Evolutionary conservation across 768 basidiomycete species (phyloP), one percentile per base, ranked within the genome.

Genomic region (Cyclocybe aegerita): DNA sequence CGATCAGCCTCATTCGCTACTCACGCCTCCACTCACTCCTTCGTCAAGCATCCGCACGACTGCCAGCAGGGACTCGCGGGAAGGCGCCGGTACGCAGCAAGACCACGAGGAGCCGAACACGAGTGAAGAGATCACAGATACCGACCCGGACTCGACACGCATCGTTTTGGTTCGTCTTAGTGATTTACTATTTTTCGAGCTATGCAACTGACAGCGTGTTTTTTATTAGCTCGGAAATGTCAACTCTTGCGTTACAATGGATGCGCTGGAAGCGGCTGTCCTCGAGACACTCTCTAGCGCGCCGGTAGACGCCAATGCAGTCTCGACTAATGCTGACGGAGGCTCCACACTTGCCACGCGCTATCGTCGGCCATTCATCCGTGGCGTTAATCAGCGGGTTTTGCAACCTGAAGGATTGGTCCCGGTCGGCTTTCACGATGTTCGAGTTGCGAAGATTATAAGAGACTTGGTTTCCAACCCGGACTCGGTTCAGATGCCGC

Each of bases 1-100:
- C 43, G 70, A 75, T 31, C 61, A 65, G 35, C 60, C 65, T 1
- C 63, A 68, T 52, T 56, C 67, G 16, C 70, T 83, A 38, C 71
- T 86, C 46, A 88, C 86, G 0, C 86, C 86, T 32, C 87, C 86
- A 9, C 75, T 88, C 39, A 88, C 86, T 1, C 86, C 86, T 0
- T 82, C 86, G 1, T 85, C 83, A 9, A 77, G 76, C 52, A 67
- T 77, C 39, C 65, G 65, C 46, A 75, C 75, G 2, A 62, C 65
- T 2, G 63, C 63, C 31, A 74, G 72, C 50, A 50, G 60, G 12
- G 73, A 71, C 9, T 68, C 68, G 7, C 48, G 55, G 6, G 23
- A 23, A 23, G 58, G 45, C n/a, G 49, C 40, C 48, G 34, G 33
- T 11, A 58, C 56, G 49, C 54, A 49, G 23, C 49, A 36, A 14